Base-by-base conservation (phyloP, 2,329 filamentous ascomycete genomes). In the Aspergillus uvarum region DNA sequence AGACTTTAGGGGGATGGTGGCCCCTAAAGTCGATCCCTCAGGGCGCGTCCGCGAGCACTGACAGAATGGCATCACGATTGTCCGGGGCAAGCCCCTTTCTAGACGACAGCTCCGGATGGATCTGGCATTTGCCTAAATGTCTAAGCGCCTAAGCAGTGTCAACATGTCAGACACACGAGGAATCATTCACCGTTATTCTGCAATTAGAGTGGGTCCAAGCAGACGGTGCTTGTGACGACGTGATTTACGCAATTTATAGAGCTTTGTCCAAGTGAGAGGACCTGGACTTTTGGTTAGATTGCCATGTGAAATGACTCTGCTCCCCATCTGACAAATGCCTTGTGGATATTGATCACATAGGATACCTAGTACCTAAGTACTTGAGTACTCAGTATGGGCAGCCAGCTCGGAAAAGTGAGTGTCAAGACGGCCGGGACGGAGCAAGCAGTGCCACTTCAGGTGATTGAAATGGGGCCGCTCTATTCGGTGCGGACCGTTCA, bases 401-500 rank as follows among this genome's bases (percentile, higher is more conserved):
- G 14, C 16, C n/a, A 42, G 14, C 16, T 14, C 16, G 38, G 14
- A 44, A 16, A n/a, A 8, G 32, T 35, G 32, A 44, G 14, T 44
- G 38, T 19, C 14, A 19, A 19, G 38, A 42, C 6, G 11, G 10
- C 32, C 32, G 11, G 32, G 14, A 5, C 32, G 14, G 32, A 35
- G 32, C 32, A n/a, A 47, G 52, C 42, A 47, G 51, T 53, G 8
- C 56, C 26, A 31, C 22, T 22, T 3, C 22, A 22, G 4, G 35
- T 58, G 56, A 58, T 24, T 59, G 48, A 52, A 53, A 61, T 64
- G 64, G 62, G 58, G 56, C 59, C 35, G 52, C 48, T 54, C 51
- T 31, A 61, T 62, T 59, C 64, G 64, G 64, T 63, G 64, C 64
- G 64, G 64, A 57, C 64, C 64, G 64, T 53, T 51, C 26, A 48